These are phyloP conservation scores for Penicillium decumbens DNA, from an alignment of 2,329 filamentous ascomycete genomes.

Conservation along the genomic window DNA sequence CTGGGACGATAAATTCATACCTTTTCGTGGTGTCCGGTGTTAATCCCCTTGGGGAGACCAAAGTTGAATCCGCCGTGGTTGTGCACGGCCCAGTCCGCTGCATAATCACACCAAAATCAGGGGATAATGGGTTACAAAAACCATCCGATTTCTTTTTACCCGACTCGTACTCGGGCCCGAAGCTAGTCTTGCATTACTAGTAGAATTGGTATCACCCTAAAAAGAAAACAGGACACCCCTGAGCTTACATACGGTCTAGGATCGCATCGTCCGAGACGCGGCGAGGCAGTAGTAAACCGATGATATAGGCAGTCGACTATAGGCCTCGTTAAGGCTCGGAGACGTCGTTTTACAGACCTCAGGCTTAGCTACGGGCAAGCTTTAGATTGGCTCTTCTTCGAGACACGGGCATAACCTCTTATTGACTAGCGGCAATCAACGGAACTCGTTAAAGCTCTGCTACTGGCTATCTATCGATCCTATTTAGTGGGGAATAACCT, in stretches of 20 bases:
- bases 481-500: slow-evolving; percentile 7
- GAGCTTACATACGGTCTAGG: slow-evolving; percentile 13
- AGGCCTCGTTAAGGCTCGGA: slow-evolving; percentile 15
- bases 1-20: slow-evolving; percentile 13
- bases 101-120: slow-evolving; percentile 12
- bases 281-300: slow-evolving; percentile 8
- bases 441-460: slow-evolving; percentile 7
- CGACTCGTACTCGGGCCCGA: slow-evolving; percentile 13
- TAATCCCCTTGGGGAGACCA: slow-evolving; percentile 5
- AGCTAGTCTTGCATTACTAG: slow-evolving; percentile 11
- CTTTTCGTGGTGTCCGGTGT: slow-evolving; percentile 16
- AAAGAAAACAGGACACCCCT: slow-evolving; percentile 12
- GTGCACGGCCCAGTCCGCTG: slow-evolving; percentile 1
- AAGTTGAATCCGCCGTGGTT: slow-evolving; percentile 9
- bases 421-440: slow-evolving; percentile 2
- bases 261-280: slow-evolving; percentile 12
- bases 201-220: slow-evolving; percentile 12
- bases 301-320: slow-evolving; percentile 8
- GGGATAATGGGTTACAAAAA: slow-evolving; percentile 8
- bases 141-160: slow-evolving; percentile 11
- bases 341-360: not conserved
- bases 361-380: too few relatives aligned
- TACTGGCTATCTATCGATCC: slow-evolving; percentile 7
- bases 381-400: not conserved
- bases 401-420: slow-evolving; percentile 10